Conservation (phyloP, 192 early-diverging fungal species). For the Coemansia sp. region DNA sequence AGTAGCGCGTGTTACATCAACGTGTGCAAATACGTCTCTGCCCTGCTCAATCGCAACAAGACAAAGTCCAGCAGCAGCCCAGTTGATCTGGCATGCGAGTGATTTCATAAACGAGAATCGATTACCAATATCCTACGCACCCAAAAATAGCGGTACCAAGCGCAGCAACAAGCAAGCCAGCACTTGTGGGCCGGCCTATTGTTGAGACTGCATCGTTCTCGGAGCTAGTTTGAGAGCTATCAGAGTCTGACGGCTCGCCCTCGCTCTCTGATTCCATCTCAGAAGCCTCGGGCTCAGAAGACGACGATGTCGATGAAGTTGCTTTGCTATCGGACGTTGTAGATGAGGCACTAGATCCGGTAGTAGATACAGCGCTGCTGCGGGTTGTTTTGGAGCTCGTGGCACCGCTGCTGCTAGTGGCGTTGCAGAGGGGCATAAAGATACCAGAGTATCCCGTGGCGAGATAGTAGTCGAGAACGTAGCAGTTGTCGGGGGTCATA, state of each 20-base stretch:
- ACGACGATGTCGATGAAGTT: neutral
- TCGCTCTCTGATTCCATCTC: neutral
- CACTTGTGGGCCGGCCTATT: neutral
- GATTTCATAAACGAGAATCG: neutral
- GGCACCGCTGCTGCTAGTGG: neutral
- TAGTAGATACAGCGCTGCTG: neutral
- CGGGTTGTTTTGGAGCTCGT: neutral
- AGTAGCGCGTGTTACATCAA: too few relatives aligned
- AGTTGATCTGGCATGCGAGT: neutral
- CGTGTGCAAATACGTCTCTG: too few relatives aligned
- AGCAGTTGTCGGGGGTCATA: constrained; percentile 48
- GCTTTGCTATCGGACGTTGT: neutral
- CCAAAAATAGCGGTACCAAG: neutral
- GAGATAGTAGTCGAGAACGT: constrained; percentile 50
- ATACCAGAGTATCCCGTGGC: constrained; percentile 20
- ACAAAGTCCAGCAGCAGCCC: too few relatives aligned
- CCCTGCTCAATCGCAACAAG: too few relatives aligned
- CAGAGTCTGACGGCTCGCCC: neutral
- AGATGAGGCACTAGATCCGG: neutral
- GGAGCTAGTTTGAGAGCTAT: neutral
- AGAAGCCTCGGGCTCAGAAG: neutral
- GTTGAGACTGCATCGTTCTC: neutral
- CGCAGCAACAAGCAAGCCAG: neutral
- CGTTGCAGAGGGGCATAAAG: constrained; percentile 20
- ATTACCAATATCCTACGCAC: neutral